These are phyloP conservation scores for Echinosophora koreensis DNA, from an alignment of 306 rosid genomes.

Conservation along the genomic window DNA sequence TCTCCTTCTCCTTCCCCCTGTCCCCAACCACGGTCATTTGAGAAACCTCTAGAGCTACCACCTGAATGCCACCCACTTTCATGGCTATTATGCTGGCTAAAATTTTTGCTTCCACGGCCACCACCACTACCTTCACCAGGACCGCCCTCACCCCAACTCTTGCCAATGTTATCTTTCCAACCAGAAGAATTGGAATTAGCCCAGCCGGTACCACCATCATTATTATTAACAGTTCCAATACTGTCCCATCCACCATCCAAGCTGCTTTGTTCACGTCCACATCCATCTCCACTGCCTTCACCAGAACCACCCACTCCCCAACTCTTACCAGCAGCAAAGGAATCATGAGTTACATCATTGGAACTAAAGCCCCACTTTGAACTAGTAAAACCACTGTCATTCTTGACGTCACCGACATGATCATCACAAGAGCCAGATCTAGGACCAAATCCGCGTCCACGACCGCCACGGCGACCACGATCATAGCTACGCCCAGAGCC, in stretches of 20 bases:
- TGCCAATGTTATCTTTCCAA: background rate
- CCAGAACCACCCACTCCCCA: slow-evolving; percentile 39
- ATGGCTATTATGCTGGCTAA: no score
- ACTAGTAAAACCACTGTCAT: slow-evolving; percentile 10
- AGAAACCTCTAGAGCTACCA: no score
- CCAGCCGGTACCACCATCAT: slow-evolving; percentile 5
- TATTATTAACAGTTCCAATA: background rate
- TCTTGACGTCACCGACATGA: background rate
- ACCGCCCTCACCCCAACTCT: background rate
- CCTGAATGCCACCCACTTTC: no score
- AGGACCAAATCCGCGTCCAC: slow-evolving; percentile 18
- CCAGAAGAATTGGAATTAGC: slow-evolving; percentile 22
- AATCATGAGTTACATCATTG: background rate
- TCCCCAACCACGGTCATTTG: no score
- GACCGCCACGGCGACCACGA: slow-evolving; percentile 15
- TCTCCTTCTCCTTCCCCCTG: background rate
- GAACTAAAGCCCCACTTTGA: slow-evolving; percentile 22
- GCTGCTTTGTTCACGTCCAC: background rate
- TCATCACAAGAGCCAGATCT: slow-evolving; percentile 22
- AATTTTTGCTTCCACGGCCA: background rate
- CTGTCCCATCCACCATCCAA: background rate
- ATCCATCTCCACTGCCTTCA: background rate
- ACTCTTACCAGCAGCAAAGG: slow-evolving; percentile 15
- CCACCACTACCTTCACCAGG: background rate
- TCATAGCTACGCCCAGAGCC: background rate